Conservation (phyloP, 179 eudicot species). For the Pouteria campechiana region DNA sequence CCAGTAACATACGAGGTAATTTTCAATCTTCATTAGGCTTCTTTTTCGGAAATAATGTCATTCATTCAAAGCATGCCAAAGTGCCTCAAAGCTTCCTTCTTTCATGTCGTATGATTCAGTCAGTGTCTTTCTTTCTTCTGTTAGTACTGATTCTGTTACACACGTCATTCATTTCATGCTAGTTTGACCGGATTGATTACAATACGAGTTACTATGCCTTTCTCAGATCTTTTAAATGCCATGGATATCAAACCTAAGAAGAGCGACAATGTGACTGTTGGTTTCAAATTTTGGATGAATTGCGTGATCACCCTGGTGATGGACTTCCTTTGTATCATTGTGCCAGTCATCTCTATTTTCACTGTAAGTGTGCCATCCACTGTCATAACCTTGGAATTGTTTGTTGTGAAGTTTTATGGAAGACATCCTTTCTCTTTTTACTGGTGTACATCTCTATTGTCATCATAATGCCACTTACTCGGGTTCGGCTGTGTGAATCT, state of each 20-base stretch:
- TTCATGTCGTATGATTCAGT: not conserved
- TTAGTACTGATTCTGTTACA: not conserved
- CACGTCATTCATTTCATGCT: not conserved
- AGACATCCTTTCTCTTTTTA: not conserved
- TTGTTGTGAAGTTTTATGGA: not conserved
- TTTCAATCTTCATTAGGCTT: not conserved
- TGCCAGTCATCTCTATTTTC: constrained; percentile 48
- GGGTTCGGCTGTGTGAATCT: too few species aligned
- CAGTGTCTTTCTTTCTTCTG: not conserved
- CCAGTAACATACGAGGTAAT: constrained; percentile 3
- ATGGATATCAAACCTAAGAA: constrained; percentile 34
- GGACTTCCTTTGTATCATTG: constrained; percentile 52
- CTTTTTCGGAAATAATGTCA: not conserved
- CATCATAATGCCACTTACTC: too few species aligned
- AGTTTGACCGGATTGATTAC: not conserved
- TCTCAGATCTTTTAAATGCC: constrained; percentile 23
- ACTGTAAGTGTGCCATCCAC: constrained; percentile 50
- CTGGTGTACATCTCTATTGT: not conserved
- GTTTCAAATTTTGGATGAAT: constrained; percentile 23
- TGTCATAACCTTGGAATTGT: not conserved
- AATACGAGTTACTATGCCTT: constrained; percentile 5
- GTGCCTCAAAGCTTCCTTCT: not conserved
- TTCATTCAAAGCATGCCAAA: not conserved
- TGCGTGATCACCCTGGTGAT: constrained; percentile 29
- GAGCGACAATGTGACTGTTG: constrained; percentile 31